Conservation (phyloP, 2,329 filamentous ascomycete genomes). For the Diaporthe amygdali region DNA sequence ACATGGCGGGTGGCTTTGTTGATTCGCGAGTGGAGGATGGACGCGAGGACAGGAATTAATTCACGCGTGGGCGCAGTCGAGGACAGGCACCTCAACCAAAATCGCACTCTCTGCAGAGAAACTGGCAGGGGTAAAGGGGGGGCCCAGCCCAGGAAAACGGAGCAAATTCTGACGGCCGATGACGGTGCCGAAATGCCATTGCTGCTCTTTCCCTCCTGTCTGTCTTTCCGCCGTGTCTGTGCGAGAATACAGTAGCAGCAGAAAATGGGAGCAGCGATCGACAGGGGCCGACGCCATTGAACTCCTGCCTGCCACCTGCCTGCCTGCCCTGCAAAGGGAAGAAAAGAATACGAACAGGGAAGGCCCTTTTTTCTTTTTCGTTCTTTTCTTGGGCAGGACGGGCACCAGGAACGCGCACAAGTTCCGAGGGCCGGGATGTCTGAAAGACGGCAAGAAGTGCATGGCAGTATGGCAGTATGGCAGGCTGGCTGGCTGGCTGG, state of each 20-base stretch:
- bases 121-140: neutral
- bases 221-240: too few species aligned
- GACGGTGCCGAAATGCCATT: constrained; percentile 11
- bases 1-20: constrained; percentile 5
- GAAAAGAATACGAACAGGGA: neutral
- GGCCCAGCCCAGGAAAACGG: neutral
- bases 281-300: constrained; percentile 3
- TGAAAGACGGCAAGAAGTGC: neutral
- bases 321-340: neutral
- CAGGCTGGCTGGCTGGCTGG: too few species aligned
- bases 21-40: neutral
- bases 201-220: neutral
- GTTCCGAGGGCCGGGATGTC: neutral
- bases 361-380: neutral
- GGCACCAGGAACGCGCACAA: neutral
- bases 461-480: too few species aligned
- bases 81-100: neutral
- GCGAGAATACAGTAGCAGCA: neutral
- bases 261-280: constrained; percentile 3
- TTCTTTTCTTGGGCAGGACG: neutral
- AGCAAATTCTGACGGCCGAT: constrained; percentile 12
- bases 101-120: neutral
- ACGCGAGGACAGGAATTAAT: neutral
- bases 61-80: neutral
- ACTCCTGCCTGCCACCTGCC: too few species aligned